Base-by-base conservation (phyloP, 2,329 filamentous ascomycete species). In the Talaromyces sp. region DNA sequence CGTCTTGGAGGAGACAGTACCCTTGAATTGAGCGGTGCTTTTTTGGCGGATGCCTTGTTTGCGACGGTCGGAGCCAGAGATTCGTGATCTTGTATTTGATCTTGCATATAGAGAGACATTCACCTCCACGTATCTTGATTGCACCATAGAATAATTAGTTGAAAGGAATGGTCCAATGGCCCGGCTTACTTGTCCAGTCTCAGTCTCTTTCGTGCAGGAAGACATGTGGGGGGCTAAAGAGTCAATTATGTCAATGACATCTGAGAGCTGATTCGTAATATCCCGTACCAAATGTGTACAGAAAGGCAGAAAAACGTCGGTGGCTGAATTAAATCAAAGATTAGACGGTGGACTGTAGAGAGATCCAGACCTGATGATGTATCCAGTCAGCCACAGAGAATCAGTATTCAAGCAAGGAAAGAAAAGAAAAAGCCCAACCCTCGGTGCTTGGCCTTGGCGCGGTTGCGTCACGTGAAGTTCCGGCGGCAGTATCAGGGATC, bases 401-500 rank as follows among this genome's bases (percentile, higher is more conserved):
- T 16, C 5, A 23, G 33, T 56, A 40, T 2, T 37, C 21, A 48
- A n/a, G 28, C 35, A 48, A 35, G 28, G 23, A 23, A 28, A 2
- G 37, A 46, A 12, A 6, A 46, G 0, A 12, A 23, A 37, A 35
- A 33, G n/a, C 42, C 39, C 57, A 33, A 42, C 37, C 37, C 37
- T 28, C 35, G 25, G 39, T 40, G 39, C 56, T 59, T 46, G 57
- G 40, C 40, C 56, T 59, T 46, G 57, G 40, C 40, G 54, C 57
- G 31, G 40, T 44, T 50, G 58, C 58, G 58, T 60, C 58, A 60
- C 58, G 58, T 60, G 58, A 42, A 60, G 6, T n/a, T 23, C 46
- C 11, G 33, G 42, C 57, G 54, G 54, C 54, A 42, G 18, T 31
- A 39, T 39, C 52, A 54, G 28, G 48, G 48, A 35, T 28, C 48